Percentiles rank a stretch among this genome's conserved stretches.
phyloP scores from a whole-genome alignment of 1,284 basidiomycete genomes.

The Cronartium quercuum region DNA sequence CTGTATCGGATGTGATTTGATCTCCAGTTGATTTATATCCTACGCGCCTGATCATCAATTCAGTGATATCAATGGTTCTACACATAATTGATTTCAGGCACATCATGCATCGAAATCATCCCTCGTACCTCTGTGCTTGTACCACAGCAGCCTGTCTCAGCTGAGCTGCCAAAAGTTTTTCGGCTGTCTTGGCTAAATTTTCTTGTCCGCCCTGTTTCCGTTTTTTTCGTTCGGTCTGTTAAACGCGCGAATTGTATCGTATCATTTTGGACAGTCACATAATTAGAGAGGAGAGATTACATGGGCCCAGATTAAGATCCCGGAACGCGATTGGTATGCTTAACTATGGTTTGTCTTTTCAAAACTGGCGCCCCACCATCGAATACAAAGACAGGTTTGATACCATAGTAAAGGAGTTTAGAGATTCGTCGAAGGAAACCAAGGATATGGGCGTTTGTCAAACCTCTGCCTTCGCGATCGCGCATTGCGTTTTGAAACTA shows the following conservation, averaged over 20 bases:
- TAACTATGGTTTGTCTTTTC: conserved; percentile 77
- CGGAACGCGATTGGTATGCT: neutral
- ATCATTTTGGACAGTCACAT: neutral
- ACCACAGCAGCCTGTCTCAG: conserved; percentile 82
- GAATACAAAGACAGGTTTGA: conserved; percentile 92
- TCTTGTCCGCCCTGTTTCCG: conserved; percentile 47
- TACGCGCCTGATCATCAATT: neutral
- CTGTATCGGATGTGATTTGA: conserved; percentile 64
- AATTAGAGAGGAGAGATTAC: neutral
- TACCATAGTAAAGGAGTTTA: conserved; percentile 91
- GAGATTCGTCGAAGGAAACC: conserved; percentile 88
- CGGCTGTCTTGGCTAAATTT: conserved; percentile 53
- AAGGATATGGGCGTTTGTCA: conserved; percentile 89
- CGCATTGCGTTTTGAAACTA: conserved; percentile 98
- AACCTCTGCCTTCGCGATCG: conserved; percentile 82
- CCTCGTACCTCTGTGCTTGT: conserved; percentile 57
- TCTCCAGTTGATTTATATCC: conserved; percentile 57
- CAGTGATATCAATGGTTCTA: neutral
- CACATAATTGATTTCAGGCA: neutral
- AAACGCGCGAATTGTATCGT: neutral
- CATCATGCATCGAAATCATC: conserved; percentile 5
- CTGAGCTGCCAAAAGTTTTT: conserved; percentile 86
- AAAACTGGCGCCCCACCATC: conserved; percentile 85
- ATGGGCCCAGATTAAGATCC: neutral
- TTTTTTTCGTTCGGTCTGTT: conserved; percentile 26